These are phyloP conservation scores for Nothomitra cinnamomea DNA, from an alignment of 2,329 filamentous ascomycete genomes.

Conservation along the genomic window DNA sequence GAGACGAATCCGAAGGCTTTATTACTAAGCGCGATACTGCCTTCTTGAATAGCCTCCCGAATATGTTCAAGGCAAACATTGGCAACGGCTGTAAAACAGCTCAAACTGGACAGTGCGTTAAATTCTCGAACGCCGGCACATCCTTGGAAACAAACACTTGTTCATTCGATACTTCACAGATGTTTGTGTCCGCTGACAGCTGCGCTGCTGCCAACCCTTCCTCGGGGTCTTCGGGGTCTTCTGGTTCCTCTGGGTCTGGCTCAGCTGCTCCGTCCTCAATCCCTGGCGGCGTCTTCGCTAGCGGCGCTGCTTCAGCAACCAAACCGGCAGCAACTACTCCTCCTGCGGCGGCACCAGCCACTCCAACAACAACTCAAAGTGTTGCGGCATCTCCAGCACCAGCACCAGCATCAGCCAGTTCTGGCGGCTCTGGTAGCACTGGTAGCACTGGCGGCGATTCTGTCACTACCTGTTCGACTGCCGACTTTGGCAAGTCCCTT, in stretches of 20 bases:
- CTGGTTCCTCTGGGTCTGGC: slow-evolving; percentile 13
- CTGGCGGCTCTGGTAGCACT: neutral
- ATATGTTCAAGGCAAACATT: slow-evolving; percentile 63
- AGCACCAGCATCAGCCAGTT: slow-evolving; percentile 9
- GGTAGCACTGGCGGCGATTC: neutral
- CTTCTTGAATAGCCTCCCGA: slow-evolving; percentile 45
- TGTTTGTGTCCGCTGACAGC: slow-evolving; percentile 15
- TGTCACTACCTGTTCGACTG: neutral
- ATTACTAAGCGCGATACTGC: slow-evolving; percentile 21
- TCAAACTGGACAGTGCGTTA: slow-evolving; percentile 35
- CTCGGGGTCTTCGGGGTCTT: slow-evolving; percentile 17
- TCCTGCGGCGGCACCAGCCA: slow-evolving; percentile 6
- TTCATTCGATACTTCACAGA: slow-evolving; percentile 23
- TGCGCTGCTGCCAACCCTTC: slow-evolving; percentile 12
- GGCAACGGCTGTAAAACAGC: slow-evolving; percentile 36
- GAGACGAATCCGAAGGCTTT: slow-evolving; percentile 15
- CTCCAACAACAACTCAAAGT: slow-evolving; percentile 7
- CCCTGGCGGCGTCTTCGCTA: slow-evolving; percentile 6
- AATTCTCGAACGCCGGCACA: slow-evolving; percentile 51
- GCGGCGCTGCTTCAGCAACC: neutral
- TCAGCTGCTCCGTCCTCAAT: slow-evolving; percentile 9
- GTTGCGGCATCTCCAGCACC: slow-evolving; percentile 10
- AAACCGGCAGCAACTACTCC: neutral
- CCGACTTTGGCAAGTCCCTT: neutral
- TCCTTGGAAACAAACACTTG: slow-evolving; percentile 34